Evolutionary conservation across 768 basidiomycete species (phyloP).

Genomic region (Hypsizygus marmoreus): DNA sequence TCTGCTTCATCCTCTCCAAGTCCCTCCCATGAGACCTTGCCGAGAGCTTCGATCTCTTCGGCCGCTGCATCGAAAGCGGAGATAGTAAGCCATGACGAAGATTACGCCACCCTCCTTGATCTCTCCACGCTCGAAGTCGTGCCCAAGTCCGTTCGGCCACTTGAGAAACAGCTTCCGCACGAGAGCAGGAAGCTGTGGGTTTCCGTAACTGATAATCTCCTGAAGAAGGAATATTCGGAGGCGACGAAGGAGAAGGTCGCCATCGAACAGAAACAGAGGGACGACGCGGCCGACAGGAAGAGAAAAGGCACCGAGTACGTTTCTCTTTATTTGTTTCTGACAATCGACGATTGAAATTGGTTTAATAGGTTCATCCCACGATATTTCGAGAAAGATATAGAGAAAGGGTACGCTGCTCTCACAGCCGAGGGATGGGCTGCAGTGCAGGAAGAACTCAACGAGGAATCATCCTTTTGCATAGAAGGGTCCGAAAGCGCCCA

Average conservation of each 20-base stretch:
- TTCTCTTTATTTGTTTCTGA: background rate
- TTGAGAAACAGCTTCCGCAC: slow-evolving; percentile 72
- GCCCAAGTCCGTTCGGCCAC: slow-evolving; percentile 83
- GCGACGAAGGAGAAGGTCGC: slow-evolving; percentile 89
- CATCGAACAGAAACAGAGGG: slow-evolving; percentile 94
- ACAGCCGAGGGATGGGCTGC: slow-evolving; percentile 71
- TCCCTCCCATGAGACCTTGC: slow-evolving; percentile 47
- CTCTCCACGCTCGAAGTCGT: slow-evolving; percentile 67
- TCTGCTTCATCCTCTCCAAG: slow-evolving; percentile 49
- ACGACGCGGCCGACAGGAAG: slow-evolving; percentile 86
- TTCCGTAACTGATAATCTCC: slow-evolving; percentile 69
- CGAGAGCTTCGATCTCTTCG: slow-evolving; percentile 33
- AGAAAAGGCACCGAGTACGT: slow-evolving; percentile 77
- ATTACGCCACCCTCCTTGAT: slow-evolving; percentile 75
- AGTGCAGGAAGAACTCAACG: slow-evolving; percentile 70
- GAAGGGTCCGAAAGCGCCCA: slow-evolving; percentile 21
- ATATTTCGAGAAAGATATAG: slow-evolving; percentile 75
- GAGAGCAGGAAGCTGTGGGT: slow-evolving; percentile 93
- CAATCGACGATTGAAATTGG: background rate
- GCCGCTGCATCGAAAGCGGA: slow-evolving; percentile 48
- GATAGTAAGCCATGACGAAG: slow-evolving; percentile 43
- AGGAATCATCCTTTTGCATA: slow-evolving; percentile 32
- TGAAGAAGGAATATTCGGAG: slow-evolving; percentile 85
- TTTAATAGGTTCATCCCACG: slow-evolving; percentile 62
- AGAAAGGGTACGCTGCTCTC: slow-evolving; percentile 65